Base-by-base conservation (phyloP, 2,329 filamentous ascomycete genomes). In the Aspergillus novofumigatus region DNA sequence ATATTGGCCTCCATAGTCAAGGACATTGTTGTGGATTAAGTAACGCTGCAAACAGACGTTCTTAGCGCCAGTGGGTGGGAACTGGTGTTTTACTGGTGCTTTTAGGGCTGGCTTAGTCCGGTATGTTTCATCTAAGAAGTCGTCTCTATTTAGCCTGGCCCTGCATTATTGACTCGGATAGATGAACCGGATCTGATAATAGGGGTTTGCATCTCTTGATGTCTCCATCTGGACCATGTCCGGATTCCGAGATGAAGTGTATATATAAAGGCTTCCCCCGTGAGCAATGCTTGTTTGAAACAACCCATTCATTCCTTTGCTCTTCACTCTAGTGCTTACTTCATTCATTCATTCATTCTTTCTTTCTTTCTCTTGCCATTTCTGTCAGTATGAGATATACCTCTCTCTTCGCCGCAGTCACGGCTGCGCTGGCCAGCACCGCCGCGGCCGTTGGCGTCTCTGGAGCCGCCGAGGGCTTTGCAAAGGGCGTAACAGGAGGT, bases 401-500 rank as follows among this genome's bases (percentile, higher is more conserved):
- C 41, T 44, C 51, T 28, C 51, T 53, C 41, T 25, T 53, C 26
- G n/a, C 50, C 50, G 51, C 51, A n/a, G 25, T 29, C 23, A 28
- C 44, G 14, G 51, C 51, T 32, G 42, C 42, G 1, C 10, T 45
- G 42, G 44, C 23, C 41, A 45, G 35, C 17, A 45, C 51, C 23
- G 38, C 41, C 17, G 25, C 51, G 7, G 51, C 51, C 23, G 11
- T 45, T 38, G 44, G 51, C 50, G 67, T 69, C 52, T 62, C 63
- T 8, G 68, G 68, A 26, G 51, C 73, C 35, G 70, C 77, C 14
- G 72, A 77, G 57, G 78, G 78, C 49, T 81, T 81, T 56, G 78
- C 77, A 10, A 68, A 72, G 54, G 81, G 82, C 54, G 80, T 83
- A 25, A 87, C 84, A 14, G 85, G 85, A 47, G 85, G 85, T 64